Evolutionary conservation across 2,329 filamentous ascomycete genomes (phyloP).

Genomic region (Biscogniauxia sp.): DNA sequence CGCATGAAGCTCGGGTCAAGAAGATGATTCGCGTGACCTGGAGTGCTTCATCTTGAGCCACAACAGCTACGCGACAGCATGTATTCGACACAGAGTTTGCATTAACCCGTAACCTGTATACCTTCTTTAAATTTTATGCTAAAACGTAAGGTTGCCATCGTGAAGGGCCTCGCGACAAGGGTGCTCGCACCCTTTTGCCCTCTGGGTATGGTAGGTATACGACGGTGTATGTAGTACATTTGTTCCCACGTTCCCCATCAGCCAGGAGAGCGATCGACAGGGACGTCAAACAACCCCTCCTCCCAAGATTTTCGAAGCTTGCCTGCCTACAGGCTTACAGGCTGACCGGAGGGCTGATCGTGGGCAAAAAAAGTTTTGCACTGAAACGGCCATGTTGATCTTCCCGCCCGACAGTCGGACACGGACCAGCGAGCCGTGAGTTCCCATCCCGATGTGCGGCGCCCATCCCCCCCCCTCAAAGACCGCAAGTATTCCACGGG

Average conservation of each 20-base stretch:
- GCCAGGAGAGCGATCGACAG: constrained; percentile 21
- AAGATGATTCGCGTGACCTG: constrained; percentile 1
- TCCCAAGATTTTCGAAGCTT: constrained; percentile 10
- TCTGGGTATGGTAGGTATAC: not conserved
- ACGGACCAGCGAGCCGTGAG: not conserved
- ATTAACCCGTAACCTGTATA: not conserved
- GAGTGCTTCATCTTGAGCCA: not conserved
- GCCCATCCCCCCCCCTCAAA: too few species aligned
- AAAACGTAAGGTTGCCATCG: not conserved
- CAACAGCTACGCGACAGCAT: not conserved
- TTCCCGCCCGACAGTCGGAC: not conserved
- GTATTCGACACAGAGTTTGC: not conserved
- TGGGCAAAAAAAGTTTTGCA: not conserved
- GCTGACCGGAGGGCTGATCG: not conserved
- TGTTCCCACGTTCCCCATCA: constrained; percentile 4
- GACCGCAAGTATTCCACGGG: not conserved
- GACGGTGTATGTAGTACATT: too few species aligned
- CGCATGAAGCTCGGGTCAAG: constrained; percentile 1
- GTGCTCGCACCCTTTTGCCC: not conserved
- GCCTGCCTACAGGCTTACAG: not conserved
- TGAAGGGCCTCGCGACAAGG: constrained; percentile 12
- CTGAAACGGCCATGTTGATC: not conserved
- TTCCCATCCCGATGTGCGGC: not conserved
- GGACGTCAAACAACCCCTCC: constrained; percentile 22
- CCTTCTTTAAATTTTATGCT: not conserved